phyloP scores from a whole-genome alignment of 495 filamentous ascomycete genomes.

The Daldinia decipiens region DNA sequence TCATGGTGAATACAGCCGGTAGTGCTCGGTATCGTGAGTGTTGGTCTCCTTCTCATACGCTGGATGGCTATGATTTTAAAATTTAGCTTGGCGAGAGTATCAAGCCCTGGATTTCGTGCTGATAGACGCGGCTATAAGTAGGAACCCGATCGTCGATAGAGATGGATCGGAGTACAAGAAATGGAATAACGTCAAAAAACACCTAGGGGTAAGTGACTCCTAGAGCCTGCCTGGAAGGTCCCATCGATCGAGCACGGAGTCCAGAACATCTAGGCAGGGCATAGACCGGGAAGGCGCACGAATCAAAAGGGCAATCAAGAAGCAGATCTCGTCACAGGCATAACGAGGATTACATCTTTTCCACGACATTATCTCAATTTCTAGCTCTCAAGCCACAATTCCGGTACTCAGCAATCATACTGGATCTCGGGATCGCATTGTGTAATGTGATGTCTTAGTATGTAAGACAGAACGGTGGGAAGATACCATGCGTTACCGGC shows the following conservation, averaged over 20 bases:
- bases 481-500: slow-evolving; percentile 10
- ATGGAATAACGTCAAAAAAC: neutral
- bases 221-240: neutral
- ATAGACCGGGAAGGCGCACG: slow-evolving; percentile 13
- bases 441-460: slow-evolving; percentile 17
- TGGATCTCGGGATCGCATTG: neutral
- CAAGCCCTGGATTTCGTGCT: neutral
- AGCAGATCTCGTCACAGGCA: neutral
- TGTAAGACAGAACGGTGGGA: slow-evolving; percentile 3
- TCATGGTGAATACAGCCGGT: neutral
- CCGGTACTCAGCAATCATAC: slow-evolving; percentile 5
- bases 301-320: slow-evolving; percentile 13
- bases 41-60: neutral
- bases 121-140: neutral
- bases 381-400: slow-evolving; percentile 27
- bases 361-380: slow-evolving; percentile 34
- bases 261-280: neutral
- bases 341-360: slow-evolving; percentile 6
- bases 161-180: neutral
- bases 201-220: neutral
- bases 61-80: neutral
- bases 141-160: neutral
- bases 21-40: neutral
- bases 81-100: neutral
- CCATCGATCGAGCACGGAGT: neutral